Percentiles rank a stretch among this genome's conserved stretches.
phyloP scores from a whole-genome alignment of 768 basidiomycete species.

The Suillus americanus region DNA sequence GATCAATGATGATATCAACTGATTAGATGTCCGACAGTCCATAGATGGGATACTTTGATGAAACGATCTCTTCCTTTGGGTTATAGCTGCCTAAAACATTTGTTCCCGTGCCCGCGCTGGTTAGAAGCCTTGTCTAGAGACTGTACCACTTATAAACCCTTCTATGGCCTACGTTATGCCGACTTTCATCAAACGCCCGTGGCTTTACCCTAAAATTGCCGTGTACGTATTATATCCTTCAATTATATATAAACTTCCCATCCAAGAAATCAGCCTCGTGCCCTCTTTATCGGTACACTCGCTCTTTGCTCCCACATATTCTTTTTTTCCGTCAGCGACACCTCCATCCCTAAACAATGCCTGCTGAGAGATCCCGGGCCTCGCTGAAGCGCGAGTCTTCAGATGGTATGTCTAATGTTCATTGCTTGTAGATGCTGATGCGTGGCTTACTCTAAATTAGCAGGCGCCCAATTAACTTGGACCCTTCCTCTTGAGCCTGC shows the following conservation, averaged over 20 bases:
- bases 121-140: slow-evolving; percentile 1
- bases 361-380: slow-evolving; percentile 44
- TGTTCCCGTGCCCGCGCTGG: slow-evolving; percentile 4
- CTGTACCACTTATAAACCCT: slow-evolving; percentile 22
- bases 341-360: slow-evolving; percentile 37
- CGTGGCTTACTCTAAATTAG: slow-evolving; percentile 13
- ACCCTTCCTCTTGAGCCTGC: slow-evolving; percentile 41
- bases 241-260: slow-evolving; percentile 27
- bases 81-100: slow-evolving; percentile 15
- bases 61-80: slow-evolving; percentile 13
- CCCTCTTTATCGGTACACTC: slow-evolving; percentile 17
- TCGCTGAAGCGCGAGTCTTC: slow-evolving; percentile 31
- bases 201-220: slow-evolving; percentile 34
- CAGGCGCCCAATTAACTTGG: slow-evolving; percentile 49
- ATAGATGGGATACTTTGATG: background rate
- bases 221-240: slow-evolving; percentile 29
- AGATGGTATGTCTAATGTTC: slow-evolving; percentile 35
- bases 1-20: background rate
- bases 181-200: slow-evolving; percentile 29
- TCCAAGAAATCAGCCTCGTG: slow-evolving; percentile 23
- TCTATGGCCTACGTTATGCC: slow-evolving; percentile 32
- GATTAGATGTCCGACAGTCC: slow-evolving; percentile 12
- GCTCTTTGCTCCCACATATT: slow-evolving; percentile 16
- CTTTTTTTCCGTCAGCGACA: slow-evolving; percentile 21
- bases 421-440: slow-evolving; percentile 11